Base-by-base conservation (phyloP, 108 stramenopile species). In the Skeletonema menzelii region DNA sequence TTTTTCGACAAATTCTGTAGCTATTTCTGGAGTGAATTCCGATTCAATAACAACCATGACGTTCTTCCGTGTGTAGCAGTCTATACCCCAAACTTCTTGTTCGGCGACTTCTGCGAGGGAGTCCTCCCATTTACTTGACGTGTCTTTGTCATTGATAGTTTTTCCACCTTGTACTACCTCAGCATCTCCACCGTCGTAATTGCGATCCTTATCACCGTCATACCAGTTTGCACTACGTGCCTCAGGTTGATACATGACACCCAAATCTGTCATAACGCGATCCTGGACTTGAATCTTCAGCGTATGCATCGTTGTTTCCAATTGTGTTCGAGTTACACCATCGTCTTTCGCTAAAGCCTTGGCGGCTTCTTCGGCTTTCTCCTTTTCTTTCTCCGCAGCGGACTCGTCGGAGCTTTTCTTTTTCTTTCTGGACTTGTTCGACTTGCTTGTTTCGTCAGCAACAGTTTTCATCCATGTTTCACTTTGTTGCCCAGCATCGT, bases 401-500 rank as follows among this genome's bases (percentile, higher is more conserved):
- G 65, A 56, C 2, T 82, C 75, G 17, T 59, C 57, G 7, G 30
- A 24, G 30, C 59, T 47, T 12, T 82, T 75, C 62, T 80, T 79
- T 27, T 80, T 78, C 57, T 59, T 79, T 68, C 53, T 56, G 56
- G 56, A 77, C 42, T 53, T 11, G 28, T 70, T 82, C 19, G 44
- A 66, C 14, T 82, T 75, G 34, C 63, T 77, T 14, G 84, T 76
- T 56, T 85, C 87, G 49, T 82, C 77, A 15, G 86, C 70, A 28
- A 95, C 80, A 15, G 87, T 86, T 56, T 92, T 93, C 94, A 95
- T 95, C 95, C 95, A 95, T 26, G 82, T 88, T 67, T 95, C 95
- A 64, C 86, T 87, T 28, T 65, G 70, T 61, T 94, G 87, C 8
- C 87, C 90, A 32, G 84, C 87, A 37, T 93, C 94, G 70, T 90